Conservation (phyloP, 148 eudicot genomes). For the Diospyros lotus region DNA sequence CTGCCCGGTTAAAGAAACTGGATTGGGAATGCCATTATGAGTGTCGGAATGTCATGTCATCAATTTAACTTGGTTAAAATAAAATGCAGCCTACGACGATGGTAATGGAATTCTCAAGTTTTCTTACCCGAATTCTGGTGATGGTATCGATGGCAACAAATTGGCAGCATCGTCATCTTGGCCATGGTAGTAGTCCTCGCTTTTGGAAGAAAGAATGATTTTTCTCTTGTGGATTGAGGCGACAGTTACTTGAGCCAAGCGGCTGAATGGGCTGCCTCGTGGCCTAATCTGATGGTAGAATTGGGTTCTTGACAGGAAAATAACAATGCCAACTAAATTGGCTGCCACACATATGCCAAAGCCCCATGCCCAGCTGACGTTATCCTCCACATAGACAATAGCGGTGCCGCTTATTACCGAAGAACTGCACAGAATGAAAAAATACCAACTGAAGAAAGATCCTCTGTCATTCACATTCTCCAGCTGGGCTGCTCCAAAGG, state of each 20-base stretch:
- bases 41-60: too few relatives aligned
- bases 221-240: conserved; percentile 41
- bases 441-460: conserved; percentile 40
- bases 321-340: conserved; percentile 20
- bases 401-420: conserved; percentile 25
- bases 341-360: conserved; percentile 25
- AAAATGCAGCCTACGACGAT: too few relatives aligned
- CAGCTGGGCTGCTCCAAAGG: conserved; percentile 48
- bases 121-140: conserved; percentile 29
- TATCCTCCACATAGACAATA: conserved; percentile 38
- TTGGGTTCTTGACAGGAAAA: conserved; percentile 29
- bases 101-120: background rate
- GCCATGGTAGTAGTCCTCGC: conserved; percentile 23
- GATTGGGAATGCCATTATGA: too few relatives aligned
- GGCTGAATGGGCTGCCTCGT: conserved; percentile 36
- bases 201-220: background rate
- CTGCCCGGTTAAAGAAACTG: conserved; percentile 51
- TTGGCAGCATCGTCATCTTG: conserved; percentile 6
- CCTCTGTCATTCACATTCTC: conserved; percentile 24
- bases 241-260: conserved; percentile 32
- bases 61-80: background rate
- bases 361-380: conserved; percentile 40
- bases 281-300: conserved; percentile 31
- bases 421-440: conserved; percentile 21
- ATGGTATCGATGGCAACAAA: conserved; percentile 15